Evolutionary conservation across 2,329 filamentous ascomycete genomes (phyloP), one percentile per base, ranked within the genome.

Genomic region (Hirsutella minnesotensis): DNA sequence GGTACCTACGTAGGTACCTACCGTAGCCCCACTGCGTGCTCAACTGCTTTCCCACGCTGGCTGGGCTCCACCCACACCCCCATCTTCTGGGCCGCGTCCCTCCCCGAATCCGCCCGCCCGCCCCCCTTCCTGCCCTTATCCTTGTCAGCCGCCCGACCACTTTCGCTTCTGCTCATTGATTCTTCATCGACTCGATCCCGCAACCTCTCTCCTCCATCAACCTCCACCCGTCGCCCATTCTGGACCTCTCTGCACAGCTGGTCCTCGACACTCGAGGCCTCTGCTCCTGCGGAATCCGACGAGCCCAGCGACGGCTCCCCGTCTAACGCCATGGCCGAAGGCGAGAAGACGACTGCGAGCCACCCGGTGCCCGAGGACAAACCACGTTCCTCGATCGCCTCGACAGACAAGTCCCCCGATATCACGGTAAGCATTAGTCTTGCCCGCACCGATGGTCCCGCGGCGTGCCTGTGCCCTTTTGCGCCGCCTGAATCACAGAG

Each of bases 261-360:
- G 24, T 30, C 30, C 27, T 16, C 27, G 34, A 38, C 35, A 16
- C 29, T 39, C 36, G 27, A 35, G 33, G 33, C 35, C 19, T 30
- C 33, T 19, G 42, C 42, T 31, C 18, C 35, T 41, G 42, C 42
- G 38, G 40, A 30, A 38, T 34, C 37, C 38, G 33, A 40, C 21
- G 38, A 33, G 38, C 43, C 37, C 41, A 44, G 45, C 40, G 43
- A 42, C 42, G 45, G 47, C 41, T 45, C 37, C 35, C 13, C 29
- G 31, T 15, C 40, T 9, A 22, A 18, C 40, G 55, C 52, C 55
- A 59, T 59, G 56, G 51, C 50, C 49, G 53, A 52, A 47, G 56
- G 56, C 44, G 56, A 58, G 49, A 59, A 59, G 50, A 50, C 46
- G 38, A 42, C 44, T 42, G 49, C 49, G 21, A 45, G 46, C 15